Base-by-base conservation (phyloP, 2,329 filamentous ascomycete genomes). In the Ilyonectria destructans region DNA sequence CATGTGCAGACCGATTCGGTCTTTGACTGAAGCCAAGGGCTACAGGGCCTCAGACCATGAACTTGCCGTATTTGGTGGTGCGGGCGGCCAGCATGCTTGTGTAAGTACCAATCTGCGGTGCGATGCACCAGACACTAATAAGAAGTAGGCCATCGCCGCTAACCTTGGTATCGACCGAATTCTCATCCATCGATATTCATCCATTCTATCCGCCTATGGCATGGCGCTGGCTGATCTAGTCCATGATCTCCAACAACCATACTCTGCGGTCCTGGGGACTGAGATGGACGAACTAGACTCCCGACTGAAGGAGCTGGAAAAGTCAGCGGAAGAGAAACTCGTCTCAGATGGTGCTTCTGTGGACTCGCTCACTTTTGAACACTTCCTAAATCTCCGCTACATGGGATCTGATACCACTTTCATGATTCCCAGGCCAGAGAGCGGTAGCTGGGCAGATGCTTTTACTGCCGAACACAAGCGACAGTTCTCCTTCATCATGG, bases 391-490 rank as follows among this genome's bases (percentile, higher is more conserved):
- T 68, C 80, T 85, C 73, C 76, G 82, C 59, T 85, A 85, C 37
- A 77, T 78, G 1, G 84, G 83, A 8, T 82, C 82, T 2, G 82
- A 82, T 55, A 85, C 82, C 15, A 79, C 79, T 1, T 73, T 85
- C 23, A 81, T 80, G 79, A 79, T 80, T 17, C 61, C 77, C 51
- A 72, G 74, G n/a, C 54, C 62, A 56, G 74, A 70, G 1, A 58
- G 63, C 0, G 19, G 26, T 21, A 56, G 87, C 86, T 65, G 65
- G 29, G 33, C 64, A 2, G 54, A 87, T 85, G 89, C 88, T 0
- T 93, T 92, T 78, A 90, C 88, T 1, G 86, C 88, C 63, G 90
- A 92, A 68, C 92, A 95, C 75, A 87, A 92, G 70, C 90, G 92
- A 72, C 92, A 93, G 74, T 94, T 94, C 73, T 91, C 91, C 1